Evolutionary conservation across 1,139 yeast genomes (phyloP).

Genomic region (Candida glucosophila): DNA sequence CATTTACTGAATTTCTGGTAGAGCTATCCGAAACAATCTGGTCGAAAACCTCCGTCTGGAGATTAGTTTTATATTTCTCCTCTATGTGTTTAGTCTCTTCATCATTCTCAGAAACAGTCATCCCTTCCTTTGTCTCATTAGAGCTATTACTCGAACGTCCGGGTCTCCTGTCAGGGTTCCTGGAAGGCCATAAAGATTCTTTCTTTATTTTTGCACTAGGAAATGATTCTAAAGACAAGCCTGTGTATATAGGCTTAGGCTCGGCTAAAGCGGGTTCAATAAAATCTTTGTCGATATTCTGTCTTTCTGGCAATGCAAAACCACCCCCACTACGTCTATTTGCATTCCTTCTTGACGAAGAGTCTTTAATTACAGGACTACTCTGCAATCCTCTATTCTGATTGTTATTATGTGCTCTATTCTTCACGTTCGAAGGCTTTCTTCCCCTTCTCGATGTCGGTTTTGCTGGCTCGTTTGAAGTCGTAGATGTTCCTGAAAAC

Average conservation of each 20-base stretch:
- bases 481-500: no score
- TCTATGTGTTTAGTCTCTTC: conserved; percentile 6
- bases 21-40: conserved; percentile 23
- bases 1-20: conserved; percentile 14
- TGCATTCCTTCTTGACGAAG: background rate
- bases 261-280: conserved; percentile 52
- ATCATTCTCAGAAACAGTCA: conserved; percentile 2
- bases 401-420: background rate
- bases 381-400: conserved; percentile 4
- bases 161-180: conserved; percentile 7
- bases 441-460: conserved; percentile 1
- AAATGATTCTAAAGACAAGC: conserved; percentile 53
- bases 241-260: conserved; percentile 50
- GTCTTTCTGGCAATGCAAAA: no score
- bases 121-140: conserved; percentile 2
- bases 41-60: conserved; percentile 29
- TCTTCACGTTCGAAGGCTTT: conserved; percentile 1
- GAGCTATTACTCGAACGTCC: conserved; percentile 3
- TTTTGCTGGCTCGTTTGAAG: conserved; percentile 1
- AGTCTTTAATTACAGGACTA: conserved; percentile 7
- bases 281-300: conserved; percentile 23
- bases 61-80: conserved; percentile 12
- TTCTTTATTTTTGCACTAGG: conserved; percentile 50
- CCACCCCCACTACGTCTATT: no score
- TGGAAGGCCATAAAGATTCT: conserved; percentile 40